These are phyloP conservation scores for Plantago ovata DNA, from an alignment of 257 asterid genomes.

Conservation along the genomic window DNA sequence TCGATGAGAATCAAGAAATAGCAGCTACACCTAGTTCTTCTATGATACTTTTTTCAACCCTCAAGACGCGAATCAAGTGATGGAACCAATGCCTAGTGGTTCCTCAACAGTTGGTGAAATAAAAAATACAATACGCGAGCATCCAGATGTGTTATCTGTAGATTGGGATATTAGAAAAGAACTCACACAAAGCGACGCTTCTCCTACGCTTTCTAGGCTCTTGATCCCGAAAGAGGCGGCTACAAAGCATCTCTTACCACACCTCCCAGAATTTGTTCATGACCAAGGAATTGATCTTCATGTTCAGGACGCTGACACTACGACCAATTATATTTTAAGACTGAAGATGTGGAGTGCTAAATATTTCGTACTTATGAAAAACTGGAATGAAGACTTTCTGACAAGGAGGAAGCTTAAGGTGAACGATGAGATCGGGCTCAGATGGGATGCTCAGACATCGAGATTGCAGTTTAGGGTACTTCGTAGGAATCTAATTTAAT, in stretches of 20 bases:
- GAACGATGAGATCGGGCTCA: neutral
- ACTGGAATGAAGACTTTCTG: neutral
- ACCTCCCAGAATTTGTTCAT: neutral
- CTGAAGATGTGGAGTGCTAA: neutral
- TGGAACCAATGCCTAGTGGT: too few species aligned
- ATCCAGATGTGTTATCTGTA: neutral
- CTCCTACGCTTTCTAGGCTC: neutral
- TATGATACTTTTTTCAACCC: too few species aligned
- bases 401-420: neutral
- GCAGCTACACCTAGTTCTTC: too few species aligned
- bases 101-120: too few species aligned
- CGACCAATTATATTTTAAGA: neutral
- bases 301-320: neutral
- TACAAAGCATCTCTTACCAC: neutral
- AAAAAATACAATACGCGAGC: neutral
- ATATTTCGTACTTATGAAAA: neutral
- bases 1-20: too few species aligned
- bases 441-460: neutral
- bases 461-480: neutral
- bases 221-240: neutral
- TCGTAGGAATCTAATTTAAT: too few species aligned
- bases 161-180: neutral
- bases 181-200: neutral
- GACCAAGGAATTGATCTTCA: neutral
- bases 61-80: too few species aligned